Evolutionary conservation across 768 basidiomycete genomes (phyloP).

Genomic region (Exidia glandulosa): DNA sequence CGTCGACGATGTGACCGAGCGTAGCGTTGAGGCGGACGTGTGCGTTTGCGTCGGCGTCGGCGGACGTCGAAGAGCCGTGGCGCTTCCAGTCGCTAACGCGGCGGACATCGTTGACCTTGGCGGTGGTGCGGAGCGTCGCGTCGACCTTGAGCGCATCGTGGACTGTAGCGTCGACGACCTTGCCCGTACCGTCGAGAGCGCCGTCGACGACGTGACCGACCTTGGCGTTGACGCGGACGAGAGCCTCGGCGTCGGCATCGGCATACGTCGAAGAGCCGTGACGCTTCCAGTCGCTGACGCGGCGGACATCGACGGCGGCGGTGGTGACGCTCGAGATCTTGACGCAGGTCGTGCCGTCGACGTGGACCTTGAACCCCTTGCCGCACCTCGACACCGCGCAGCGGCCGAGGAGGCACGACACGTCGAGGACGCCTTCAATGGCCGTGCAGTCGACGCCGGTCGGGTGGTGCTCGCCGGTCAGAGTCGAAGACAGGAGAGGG

Average conservation of each 20-base stretch:
- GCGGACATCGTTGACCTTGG: too few relatives aligned
- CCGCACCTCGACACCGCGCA: constrained; percentile 37
- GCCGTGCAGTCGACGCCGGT: constrained; percentile 38
- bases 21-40: too few relatives aligned
- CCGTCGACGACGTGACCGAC: too few relatives aligned
- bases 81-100: too few relatives aligned
- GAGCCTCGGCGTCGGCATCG: neutral
- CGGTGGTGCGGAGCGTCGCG: too few relatives aligned
- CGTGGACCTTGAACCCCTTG: constrained; percentile 20
- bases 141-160: too few relatives aligned
- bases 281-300: neutral
- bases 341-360: constrained; percentile 31
- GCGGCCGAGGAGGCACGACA: constrained; percentile 32
- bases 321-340: neutral
- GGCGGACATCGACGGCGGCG: neutral
- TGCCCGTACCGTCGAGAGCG: too few relatives aligned
- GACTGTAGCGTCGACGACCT: too few relatives aligned
- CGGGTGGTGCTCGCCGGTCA: constrained; percentile 4
- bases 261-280: neutral
- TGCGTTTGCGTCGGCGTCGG: too few relatives aligned
- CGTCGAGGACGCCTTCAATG: constrained; percentile 36
- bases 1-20: too few relatives aligned
- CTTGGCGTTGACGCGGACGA: too few relatives aligned
- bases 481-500: constrained; percentile 17
- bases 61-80: too few relatives aligned